Evolutionary conservation across 2,329 filamentous ascomycete genomes (phyloP), one percentile per base, ranked within the genome.

Genomic region (Cladosporium sp.): DNA sequence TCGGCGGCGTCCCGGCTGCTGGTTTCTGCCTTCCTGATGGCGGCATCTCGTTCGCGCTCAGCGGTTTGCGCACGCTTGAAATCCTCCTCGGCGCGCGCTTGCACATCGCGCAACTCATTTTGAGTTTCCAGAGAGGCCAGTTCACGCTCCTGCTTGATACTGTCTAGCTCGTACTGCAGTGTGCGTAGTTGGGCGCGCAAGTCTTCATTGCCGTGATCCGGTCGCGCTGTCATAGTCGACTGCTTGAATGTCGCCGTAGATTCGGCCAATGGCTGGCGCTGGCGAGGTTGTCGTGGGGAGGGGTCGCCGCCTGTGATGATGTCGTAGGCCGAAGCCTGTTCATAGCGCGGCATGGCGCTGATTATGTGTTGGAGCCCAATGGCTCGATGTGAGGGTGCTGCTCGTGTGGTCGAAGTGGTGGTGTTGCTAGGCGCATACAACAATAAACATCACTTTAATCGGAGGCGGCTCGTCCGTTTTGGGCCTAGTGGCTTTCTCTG

Each of bases 181-280:
- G 92, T 91, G 68, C 93, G 95, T 50, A 98, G 83, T 78, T 97
- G 92, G 1, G 94, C 92, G 74, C 94, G 93, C 29, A 98, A 84
- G 69, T 93, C 90, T 73, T 98, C 93, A 67, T 86, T 89, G 71
- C 77, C 75, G 69, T 77, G 74, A 65, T 82, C 80, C 31, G 78
- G 62, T 44, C 69, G 67, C 28, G 64, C 58, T 12, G 77, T 78
- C 23, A 40, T 40, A 11, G 35, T 44, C 8, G 81, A 81, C 63
- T 80, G 78, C 62, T 80, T 78, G 64, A 82, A 70, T 5, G 21
- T 61, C 28, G 40, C 46, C 29, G 61, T 52, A n/a, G 65, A 65
- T 53, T 56, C 61, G 23, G 61, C 61, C 31, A 63, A 37, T 28
- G 61, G 50, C 65, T 80, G 78, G 63, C 80, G 69, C 66, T 79